A percentile compares a stretch with the other conserved stretches of the same genome.
phyloP scores from a whole-genome alignment of 164 flowering plant genomes.

The Amborella trichopoda region DNA sequence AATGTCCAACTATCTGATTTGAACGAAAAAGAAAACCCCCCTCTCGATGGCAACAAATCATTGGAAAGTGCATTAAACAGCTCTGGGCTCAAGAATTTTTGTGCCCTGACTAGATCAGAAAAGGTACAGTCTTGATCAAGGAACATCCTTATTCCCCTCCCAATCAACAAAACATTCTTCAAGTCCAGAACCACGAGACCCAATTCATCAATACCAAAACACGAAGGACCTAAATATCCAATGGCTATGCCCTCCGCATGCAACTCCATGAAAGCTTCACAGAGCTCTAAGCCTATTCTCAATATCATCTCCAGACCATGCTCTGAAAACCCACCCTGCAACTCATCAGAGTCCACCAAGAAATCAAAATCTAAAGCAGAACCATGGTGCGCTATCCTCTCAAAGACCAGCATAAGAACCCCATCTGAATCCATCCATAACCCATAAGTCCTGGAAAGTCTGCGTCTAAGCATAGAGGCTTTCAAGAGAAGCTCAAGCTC shows the following conservation, averaged over 20 bases:
- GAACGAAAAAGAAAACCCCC: constrained; percentile 18
- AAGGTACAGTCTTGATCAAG: constrained; percentile 14
- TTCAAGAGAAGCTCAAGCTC: constrained; percentile 36
- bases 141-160: constrained; percentile 24
- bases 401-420: constrained; percentile 44
- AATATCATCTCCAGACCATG: not conserved
- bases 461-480: constrained; percentile 10
- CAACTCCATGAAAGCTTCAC: constrained; percentile 47
- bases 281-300: constrained; percentile 29
- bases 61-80: constrained; percentile 19
- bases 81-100: constrained; percentile 60
- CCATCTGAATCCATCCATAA: constrained; percentile 56
- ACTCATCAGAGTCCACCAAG: constrained; percentile 11
- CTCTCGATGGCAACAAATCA: constrained; percentile 5
- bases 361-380: not conserved
- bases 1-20: constrained; percentile 78
- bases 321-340: constrained; percentile 5
- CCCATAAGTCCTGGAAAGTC: constrained; percentile 41
- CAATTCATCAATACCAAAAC: constrained; percentile 43
- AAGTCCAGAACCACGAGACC: constrained; percentile 36
- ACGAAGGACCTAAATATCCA: constrained; percentile 42
- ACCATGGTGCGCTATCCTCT: constrained; percentile 17
- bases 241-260: constrained; percentile 39
- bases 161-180: constrained; percentile 27
- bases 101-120: constrained; percentile 12